These are phyloP conservation scores for Hanseniaspora hatyaiensis DNA, from an alignment of 805 yeast species.

Conservation along the genomic window DNA sequence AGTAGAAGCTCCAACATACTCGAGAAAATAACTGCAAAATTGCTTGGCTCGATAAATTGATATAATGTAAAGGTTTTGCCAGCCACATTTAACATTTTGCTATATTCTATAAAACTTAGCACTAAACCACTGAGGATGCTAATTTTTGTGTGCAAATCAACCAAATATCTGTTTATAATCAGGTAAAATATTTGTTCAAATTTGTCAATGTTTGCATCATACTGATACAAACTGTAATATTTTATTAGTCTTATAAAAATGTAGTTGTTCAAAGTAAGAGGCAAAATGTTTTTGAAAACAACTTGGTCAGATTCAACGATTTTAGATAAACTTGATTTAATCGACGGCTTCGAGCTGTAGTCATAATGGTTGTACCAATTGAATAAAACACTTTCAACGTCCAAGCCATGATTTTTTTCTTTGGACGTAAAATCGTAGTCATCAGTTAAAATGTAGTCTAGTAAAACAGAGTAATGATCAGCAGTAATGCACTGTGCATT, in stretches of 20 bases:
- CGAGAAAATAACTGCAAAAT: neutral
- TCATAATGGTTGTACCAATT: conserved; percentile 8
- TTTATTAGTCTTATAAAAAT: conserved; percentile 3
- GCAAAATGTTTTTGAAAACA: neutral
- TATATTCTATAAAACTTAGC: conserved; percentile 5
- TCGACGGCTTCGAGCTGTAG: neutral
- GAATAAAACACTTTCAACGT: neutral
- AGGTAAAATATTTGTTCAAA: neutral
- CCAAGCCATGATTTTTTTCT: neutral
- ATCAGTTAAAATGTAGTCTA: conserved; percentile 11
- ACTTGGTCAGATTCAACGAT: neutral
- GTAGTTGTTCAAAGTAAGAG: neutral
- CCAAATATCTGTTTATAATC: neutral
- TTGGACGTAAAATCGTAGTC: neutral
- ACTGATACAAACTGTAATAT: neutral
- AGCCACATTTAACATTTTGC: neutral
- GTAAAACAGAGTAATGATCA: conserved; percentile 6
- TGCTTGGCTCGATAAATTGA: conserved; percentile 2
- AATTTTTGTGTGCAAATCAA: neutral
- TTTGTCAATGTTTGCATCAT: neutral
- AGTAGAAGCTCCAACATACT: neutral
- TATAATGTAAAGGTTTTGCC: neutral
- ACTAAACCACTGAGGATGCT: neutral
- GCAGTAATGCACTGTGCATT: neutral
- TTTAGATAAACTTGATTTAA: neutral